Evolutionary conservation across 805 yeast species (phyloP).

Genomic region (Zygotorulaspora sp.): DNA sequence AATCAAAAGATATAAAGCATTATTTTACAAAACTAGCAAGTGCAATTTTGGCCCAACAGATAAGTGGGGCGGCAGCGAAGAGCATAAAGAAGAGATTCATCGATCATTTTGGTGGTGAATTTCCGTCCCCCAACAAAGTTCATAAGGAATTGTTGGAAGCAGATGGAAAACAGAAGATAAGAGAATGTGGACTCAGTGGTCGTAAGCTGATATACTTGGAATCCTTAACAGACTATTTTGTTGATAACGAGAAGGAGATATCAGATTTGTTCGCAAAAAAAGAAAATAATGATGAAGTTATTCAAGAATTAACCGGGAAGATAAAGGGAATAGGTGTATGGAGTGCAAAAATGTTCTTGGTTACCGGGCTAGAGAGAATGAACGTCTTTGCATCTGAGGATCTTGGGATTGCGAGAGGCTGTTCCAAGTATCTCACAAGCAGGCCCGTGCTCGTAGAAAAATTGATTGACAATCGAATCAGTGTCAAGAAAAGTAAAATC

Average conservation of each 20-base stretch:
- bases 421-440: slow-evolving; percentile 54
- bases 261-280: slow-evolving; percentile 36
- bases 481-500: slow-evolving; percentile 35
- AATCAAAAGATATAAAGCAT: slow-evolving; percentile 21
- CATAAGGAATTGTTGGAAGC: slow-evolving; percentile 28
- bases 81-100: slow-evolving; percentile 52
- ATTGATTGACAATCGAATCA: slow-evolving; percentile 40
- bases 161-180: slow-evolving; percentile 42
- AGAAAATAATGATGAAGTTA: slow-evolving; percentile 43
- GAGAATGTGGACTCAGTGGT: slow-evolving; percentile 63
- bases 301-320: slow-evolving; percentile 42
- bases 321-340: slow-evolving; percentile 77
- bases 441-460: slow-evolving; percentile 47
- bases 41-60: slow-evolving; percentile 65
- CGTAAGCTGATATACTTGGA: slow-evolving; percentile 62
- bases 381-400: slow-evolving; percentile 77
- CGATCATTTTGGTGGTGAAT: slow-evolving; percentile 35
- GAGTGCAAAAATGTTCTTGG: slow-evolving; percentile 84
- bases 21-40: slow-evolving; percentile 42
- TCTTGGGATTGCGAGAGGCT: slow-evolving; percentile 81
- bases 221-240: slow-evolving; percentile 50
- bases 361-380: slow-evolving; percentile 60
- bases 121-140: slow-evolving; percentile 53
- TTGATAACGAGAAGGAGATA: slow-evolving; percentile 36
- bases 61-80: slow-evolving; percentile 75